Evolutionary conservation across 2,329 filamentous ascomycete species (phyloP).

Genomic region (Penicillium sclerotiorum): DNA sequence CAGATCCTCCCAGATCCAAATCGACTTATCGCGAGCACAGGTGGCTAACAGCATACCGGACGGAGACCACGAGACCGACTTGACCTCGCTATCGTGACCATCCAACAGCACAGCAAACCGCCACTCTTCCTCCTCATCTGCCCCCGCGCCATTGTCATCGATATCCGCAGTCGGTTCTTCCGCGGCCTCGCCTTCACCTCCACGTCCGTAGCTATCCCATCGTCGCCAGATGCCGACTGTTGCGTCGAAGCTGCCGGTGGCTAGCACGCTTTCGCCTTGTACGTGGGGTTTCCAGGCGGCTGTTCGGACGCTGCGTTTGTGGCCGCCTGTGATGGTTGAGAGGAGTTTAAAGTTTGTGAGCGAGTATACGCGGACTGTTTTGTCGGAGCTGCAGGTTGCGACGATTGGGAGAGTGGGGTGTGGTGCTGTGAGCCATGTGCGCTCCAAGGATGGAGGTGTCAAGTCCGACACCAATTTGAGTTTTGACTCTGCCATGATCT

Average conservation of each 20-base stretch:
- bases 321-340: slow-evolving; percentile 79
- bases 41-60: slow-evolving; percentile 83
- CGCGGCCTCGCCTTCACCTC: slow-evolving; percentile 19
- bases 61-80: slow-evolving; percentile 66
- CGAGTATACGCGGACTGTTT: slow-evolving; percentile 86
- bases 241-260: slow-evolving; percentile 91
- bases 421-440: slow-evolving; percentile 82
- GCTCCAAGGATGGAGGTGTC: slow-evolving; percentile 56
- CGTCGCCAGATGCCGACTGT: slow-evolving; percentile 83
- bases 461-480: slow-evolving; percentile 55
- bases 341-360: slow-evolving; percentile 78
- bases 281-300: slow-evolving; percentile 83
- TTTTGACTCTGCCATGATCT: slow-evolving; percentile 9
- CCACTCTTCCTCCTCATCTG: slow-evolving; percentile 78
- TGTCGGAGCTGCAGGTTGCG: slow-evolving; percentile 84
- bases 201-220: slow-evolving; percentile 52
- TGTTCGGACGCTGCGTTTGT: slow-evolving; percentile 85
- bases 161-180: slow-evolving; percentile 35
- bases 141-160: slow-evolving; percentile 45
- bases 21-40: slow-evolving; percentile 86
- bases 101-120: slow-evolving; percentile 89
- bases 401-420: slow-evolving; percentile 86
- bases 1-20: slow-evolving; percentile 99
- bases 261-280: slow-evolving; percentile 71
- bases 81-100: slow-evolving; percentile 94